A percentile compares a stretch with the other conserved stretches of the same genome.
phyloP scores from a whole-genome alignment of 345 rosid species.

The Streptanthus diversifolius region DNA sequence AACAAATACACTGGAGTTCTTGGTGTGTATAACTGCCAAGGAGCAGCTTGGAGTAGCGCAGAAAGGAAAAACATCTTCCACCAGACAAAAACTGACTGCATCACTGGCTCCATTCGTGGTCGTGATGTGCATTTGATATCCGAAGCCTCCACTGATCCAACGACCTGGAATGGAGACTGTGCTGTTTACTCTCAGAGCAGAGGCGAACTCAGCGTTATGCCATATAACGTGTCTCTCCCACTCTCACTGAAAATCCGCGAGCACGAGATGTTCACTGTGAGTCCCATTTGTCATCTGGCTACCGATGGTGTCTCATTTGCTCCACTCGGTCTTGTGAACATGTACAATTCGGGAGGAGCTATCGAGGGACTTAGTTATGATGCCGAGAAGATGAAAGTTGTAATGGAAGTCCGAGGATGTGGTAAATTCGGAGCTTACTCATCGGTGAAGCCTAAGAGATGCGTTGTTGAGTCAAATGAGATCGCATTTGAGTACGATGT shows the following conservation, averaged over 20 bases:
- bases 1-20: constrained; percentile 89
- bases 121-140: constrained; percentile 75
- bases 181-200: constrained; percentile 55
- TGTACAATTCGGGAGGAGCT: constrained; percentile 95
- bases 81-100: constrained; percentile 42
- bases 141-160: constrained; percentile 59
- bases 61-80: constrained; percentile 80
- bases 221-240: constrained; percentile 62
- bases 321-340: constrained; percentile 69
- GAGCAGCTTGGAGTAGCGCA: constrained; percentile 83
- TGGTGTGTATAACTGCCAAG: constrained; percentile 94
- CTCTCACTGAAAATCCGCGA: constrained; percentile 73
- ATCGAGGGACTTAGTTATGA: constrained; percentile 59
- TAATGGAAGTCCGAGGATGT: constrained; percentile 65
- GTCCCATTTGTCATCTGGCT: constrained; percentile 58
- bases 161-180: constrained; percentile 59
- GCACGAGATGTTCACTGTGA: constrained; percentile 55
- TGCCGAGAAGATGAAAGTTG: constrained; percentile 36
- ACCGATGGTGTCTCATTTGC: constrained; percentile 58
- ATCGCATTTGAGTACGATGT: constrained; percentile 50
- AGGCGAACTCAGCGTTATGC: constrained; percentile 48
- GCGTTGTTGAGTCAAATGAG: constrained; percentile 48
- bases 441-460: constrained; percentile 62
- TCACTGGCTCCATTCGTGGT: constrained; percentile 56
- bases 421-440: constrained; percentile 78